Evolutionary conservation across 805 yeast genomes (phyloP), one percentile per base, ranked within the genome.

Genomic region (Saturnispora quitensis): DNA sequence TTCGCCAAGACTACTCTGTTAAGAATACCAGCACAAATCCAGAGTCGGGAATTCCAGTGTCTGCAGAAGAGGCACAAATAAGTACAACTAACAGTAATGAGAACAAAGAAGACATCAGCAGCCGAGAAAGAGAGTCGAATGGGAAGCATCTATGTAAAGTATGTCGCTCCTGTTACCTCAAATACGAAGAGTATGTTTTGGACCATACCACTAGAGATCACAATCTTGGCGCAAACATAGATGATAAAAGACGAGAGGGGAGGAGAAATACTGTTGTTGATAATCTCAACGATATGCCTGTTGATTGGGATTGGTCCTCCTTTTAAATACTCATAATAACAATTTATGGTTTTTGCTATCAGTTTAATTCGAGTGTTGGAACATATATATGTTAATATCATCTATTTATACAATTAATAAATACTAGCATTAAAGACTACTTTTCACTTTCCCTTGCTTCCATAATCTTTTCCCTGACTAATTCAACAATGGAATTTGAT

Each of bases 291-390:
- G 50, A 59, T 28, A 55, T 68, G 47, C 73, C 71, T 5, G 67
- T 65, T 4, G 72, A 69, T 50, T 69, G 72, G 72, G 68, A 68
- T 50, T 69, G 73, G 73, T 66, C 71, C 48, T 68, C 72, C 0
- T 69, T 69, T 46, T 68, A 53, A 56, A 8, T 24, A 15, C 2
- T 25, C 9, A 6, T 25, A 40, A 40, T 10, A 12, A 18, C 9
- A 40, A 22, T 12, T 10, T 6, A 13, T 22, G 31, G 8, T 7
- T 22, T 22, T 24, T 12, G 15, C 25, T 13, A 3, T 40, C 20
- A 20, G 24, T 13, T 22, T 18, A 40, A 12, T 17, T 24, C 17
- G 12, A 38, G 13, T 20, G 22, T 6, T 38, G 20, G 20, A 38
- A 38, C 13, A 38, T 18, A 18, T n/a, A 10, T 7, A 10, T 35